Evolutionary conservation across 208 protist species (phyloP).

Genomic region (Strigomonas galati): DNA sequence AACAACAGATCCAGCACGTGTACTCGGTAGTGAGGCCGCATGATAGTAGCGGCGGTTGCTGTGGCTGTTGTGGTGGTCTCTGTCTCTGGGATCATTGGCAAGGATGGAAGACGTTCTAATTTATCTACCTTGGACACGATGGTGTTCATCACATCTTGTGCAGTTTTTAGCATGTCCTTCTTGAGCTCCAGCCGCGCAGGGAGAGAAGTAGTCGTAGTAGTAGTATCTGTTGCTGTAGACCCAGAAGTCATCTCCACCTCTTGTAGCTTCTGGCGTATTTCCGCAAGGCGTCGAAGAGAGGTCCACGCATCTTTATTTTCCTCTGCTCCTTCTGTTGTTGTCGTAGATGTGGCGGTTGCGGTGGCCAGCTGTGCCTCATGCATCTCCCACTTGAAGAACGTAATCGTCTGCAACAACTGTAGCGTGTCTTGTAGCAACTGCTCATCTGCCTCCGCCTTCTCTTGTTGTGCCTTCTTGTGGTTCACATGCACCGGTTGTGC

Average conservation of each 20-base stretch:
- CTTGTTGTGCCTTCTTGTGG: not conserved
- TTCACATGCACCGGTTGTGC: not conserved
- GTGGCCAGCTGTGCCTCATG: conserved; percentile 15
- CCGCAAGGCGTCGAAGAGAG: not conserved
- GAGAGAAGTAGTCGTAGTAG: too few relatives aligned
- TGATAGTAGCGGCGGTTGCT: not conserved
- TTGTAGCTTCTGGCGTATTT: not conserved
- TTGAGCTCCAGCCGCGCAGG: not conserved
- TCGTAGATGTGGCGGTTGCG: not conserved
- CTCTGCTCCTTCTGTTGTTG: too few relatives aligned
- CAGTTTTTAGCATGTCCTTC: conserved; percentile 5
- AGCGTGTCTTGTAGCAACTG: conserved; percentile 1
- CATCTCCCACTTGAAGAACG: conserved; percentile 38
- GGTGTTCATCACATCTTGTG: conserved; percentile 1
- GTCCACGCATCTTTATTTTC: not conserved
- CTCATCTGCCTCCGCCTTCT: not conserved
- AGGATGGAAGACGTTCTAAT: not conserved
- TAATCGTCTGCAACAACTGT: conserved; percentile 22
- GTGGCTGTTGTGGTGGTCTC: not conserved
- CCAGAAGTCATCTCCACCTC: not conserved
- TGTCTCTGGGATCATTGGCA: not conserved
- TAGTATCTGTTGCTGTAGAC: too few relatives aligned
- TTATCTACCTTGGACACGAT: not conserved
- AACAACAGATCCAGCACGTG: conserved; percentile 29
- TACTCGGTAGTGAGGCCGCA: not conserved